phyloP scores from a whole-genome alignment of 2,329 filamentous ascomycete genomes.

The Beauveria sp. region DNA sequence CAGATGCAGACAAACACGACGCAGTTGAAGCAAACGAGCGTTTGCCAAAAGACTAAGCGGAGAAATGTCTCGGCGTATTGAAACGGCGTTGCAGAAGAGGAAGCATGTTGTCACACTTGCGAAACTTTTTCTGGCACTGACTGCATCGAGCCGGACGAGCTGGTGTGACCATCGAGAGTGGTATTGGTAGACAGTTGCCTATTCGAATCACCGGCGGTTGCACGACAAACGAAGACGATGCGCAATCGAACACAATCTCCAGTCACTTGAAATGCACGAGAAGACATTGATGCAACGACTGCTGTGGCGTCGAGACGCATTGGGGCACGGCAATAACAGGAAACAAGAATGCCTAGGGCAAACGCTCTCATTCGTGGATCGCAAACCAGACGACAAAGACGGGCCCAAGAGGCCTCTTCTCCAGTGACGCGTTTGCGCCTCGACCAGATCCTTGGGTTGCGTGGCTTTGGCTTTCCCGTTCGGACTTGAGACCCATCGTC shows the following conservation, averaged over 20 bases:
- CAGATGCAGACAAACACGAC: not conserved
- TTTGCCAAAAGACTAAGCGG: not conserved
- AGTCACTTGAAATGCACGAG: not conserved
- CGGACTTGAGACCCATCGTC: not conserved
- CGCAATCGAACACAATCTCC: not conserved
- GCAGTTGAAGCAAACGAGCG: not conserved
- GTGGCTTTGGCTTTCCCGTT: not conserved
- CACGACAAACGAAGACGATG: not conserved
- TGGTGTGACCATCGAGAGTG: too few species aligned
- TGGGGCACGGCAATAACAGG: not conserved
- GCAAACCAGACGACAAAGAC: not conserved
- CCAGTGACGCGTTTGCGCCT: not conserved
- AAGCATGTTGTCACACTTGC: not conserved
- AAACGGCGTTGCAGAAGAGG: not conserved
- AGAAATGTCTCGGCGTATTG: not conserved
- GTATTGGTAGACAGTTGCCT: not conserved
- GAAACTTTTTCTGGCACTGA: not conserved
- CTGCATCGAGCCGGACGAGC: too few species aligned
- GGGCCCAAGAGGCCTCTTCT: not conserved
- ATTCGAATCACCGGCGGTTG: not conserved
- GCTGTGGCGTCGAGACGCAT: not conserved
- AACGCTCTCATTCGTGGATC: not conserved
- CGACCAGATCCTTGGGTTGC: not conserved
- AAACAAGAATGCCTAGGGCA: not conserved
- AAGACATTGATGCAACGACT: not conserved